Evolutionary conservation across 1,284 basidiomycete genomes (phyloP).

Genomic region (Sporisorium scitamineum): DNA sequence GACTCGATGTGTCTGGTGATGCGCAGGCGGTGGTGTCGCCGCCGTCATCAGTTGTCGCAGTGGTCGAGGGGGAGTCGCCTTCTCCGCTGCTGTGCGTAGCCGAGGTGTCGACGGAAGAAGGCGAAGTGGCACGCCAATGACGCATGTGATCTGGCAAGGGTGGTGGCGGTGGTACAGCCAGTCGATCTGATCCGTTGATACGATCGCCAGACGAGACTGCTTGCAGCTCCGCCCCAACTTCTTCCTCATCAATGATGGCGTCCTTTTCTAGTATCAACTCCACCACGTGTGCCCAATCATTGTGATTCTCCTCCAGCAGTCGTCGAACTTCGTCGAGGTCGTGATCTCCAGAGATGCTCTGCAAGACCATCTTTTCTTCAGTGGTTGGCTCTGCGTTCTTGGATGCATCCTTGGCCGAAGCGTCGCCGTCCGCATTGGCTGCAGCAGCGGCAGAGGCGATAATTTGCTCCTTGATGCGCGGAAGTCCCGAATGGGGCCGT

Average conservation of each 20-base stretch:
- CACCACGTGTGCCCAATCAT: conserved; percentile 55
- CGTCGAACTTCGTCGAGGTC: conserved; percentile 41
- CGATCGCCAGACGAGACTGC: conserved; percentile 16
- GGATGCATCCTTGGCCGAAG: neutral
- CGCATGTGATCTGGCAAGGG: conserved; percentile 56
- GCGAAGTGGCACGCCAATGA: conserved; percentile 55
- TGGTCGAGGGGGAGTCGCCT: conserved; percentile 52
- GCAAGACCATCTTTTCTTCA: conserved; percentile 55
- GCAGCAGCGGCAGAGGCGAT: conserved; percentile 19
- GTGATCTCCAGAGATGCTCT: conserved; percentile 50
- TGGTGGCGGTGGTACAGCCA: conserved; percentile 31
- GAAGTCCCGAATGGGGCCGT: conserved; percentile 86
- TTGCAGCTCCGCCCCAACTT: conserved; percentile 44
- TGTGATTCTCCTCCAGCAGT: conserved; percentile 41
- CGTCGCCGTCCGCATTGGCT: conserved; percentile 16
- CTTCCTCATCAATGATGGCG: conserved; percentile 39
- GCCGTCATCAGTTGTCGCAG: conserved; percentile 56
- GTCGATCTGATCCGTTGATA: conserved; percentile 7
- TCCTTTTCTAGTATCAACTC: conserved; percentile 52
- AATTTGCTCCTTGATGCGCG: conserved; percentile 75
- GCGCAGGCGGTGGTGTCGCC: conserved; percentile 43
- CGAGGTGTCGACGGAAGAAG: conserved; percentile 58
- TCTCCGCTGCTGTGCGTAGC: conserved; percentile 57
- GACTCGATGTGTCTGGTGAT: conserved; percentile 29
- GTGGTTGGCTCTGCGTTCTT: conserved; percentile 29